A percentile compares a stretch with the other conserved stretches of the same genome.
Evolutionary conservation across 371 early-diverging fungal genomes (phyloP).

Genomic region (Saksenaea vasiformis): DNA sequence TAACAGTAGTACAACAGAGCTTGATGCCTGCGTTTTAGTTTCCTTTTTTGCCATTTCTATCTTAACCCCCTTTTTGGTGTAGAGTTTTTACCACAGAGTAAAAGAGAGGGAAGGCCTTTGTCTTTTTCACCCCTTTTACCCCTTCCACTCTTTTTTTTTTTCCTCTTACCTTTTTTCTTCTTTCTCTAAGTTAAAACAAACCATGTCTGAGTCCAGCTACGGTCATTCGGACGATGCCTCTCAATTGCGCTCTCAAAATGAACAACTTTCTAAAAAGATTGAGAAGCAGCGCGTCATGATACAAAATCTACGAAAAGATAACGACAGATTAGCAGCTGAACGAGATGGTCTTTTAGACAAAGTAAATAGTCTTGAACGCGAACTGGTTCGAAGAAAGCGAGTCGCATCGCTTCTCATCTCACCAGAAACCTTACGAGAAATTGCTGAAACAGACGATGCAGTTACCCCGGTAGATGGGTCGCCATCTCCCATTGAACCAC

Average conservation of each 20-base stretch:
- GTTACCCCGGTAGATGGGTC: constrained; percentile 9
- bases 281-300: constrained; percentile 87
- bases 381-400: constrained; percentile 24
- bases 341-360: constrained; percentile 55
- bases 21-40: constrained; percentile 1
- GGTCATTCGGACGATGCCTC: constrained; percentile 21
- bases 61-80: not conserved
- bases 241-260: constrained; percentile 67
- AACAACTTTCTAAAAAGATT: constrained; percentile 88
- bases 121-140: not conserved
- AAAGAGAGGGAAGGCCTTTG: not conserved
- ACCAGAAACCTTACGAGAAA: constrained; percentile 29
- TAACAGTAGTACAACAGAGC: not conserved
- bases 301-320: constrained; percentile 68
- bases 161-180: not conserved
- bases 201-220: constrained; percentile 1
- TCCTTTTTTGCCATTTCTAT: not conserved
- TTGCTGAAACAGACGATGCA: constrained; percentile 29
- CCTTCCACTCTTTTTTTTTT: not conserved
- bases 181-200: not conserved
- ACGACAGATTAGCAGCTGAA: constrained; percentile 53
- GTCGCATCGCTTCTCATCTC: constrained; percentile 32
- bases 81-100: not conserved
- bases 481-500: constrained; percentile 9
- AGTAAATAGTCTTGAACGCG: constrained; percentile 29